A percentile compares a stretch with the other conserved stretches of the same genome.
These are phyloP conservation scores for Brassica carinata DNA, from an alignment of 345 rosid species.

Conservation along the genomic window DNA sequence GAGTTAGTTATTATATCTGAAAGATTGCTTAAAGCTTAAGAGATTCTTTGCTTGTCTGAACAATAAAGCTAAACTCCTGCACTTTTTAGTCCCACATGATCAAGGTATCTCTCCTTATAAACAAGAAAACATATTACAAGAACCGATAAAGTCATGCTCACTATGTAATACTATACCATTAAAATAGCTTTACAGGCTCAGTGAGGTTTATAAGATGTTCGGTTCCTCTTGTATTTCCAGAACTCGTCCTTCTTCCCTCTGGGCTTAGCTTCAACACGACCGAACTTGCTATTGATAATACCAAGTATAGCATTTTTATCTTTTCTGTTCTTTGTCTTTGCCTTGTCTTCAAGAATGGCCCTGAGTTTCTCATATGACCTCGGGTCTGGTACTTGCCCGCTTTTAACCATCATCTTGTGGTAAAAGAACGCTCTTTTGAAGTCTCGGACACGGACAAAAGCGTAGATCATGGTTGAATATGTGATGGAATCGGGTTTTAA, in stretches of 20 bases:
- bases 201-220: slow-evolving; percentile 33
- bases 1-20: slow-evolving; percentile 21
- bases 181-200: not conserved
- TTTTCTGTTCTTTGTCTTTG: slow-evolving; percentile 61
- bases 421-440: slow-evolving; percentile 87
- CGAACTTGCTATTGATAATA: slow-evolving; percentile 71
- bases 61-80: slow-evolving; percentile 29
- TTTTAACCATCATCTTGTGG: slow-evolving; percentile 89
- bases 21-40: slow-evolving; percentile 33
- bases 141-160: not conserved
- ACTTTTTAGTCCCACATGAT: slow-evolving; percentile 28
- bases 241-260: slow-evolving; percentile 88
- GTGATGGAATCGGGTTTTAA: slow-evolving; percentile 84
- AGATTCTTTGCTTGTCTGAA: slow-evolving; percentile 41
- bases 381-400: slow-evolving; percentile 71
- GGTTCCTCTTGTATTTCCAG: slow-evolving; percentile 73
- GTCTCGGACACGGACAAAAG: slow-evolving; percentile 79
- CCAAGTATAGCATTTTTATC: slow-evolving; percentile 84
- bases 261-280: slow-evolving; percentile 56
- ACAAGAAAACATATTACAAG: not conserved
- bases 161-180: slow-evolving; percentile 16
- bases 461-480: slow-evolving; percentile 84
- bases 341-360: slow-evolving; percentile 72
- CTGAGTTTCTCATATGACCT: slow-evolving; percentile 81
- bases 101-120: slow-evolving; percentile 20